Base-by-base conservation (phyloP, 129 eudicot species). In the Pittosporum tobira region DNA sequence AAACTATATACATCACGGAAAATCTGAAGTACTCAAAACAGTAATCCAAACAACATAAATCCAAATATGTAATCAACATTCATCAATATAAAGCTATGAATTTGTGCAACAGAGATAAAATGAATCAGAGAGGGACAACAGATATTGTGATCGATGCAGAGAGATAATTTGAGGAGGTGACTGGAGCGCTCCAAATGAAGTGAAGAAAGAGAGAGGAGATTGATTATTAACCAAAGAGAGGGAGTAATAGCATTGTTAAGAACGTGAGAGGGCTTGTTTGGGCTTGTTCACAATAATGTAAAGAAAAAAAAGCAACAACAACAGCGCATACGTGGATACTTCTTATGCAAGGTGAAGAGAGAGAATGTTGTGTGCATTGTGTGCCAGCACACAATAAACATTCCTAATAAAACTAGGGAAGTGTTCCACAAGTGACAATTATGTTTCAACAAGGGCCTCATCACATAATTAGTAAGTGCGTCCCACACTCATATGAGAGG, bases 211-310 rank as follows among this genome's bases (percentile, higher is more conserved):
- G 47, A 20, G 61, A 24, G 16, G 49, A 13, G 46, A 49, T 45
- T n/a, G 68, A 71, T 55, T 64, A 71, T 68, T 42, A 53, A 57
- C 65, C 24, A 56, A 65, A n/a, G 65, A 59, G 59, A 15, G 67
- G 53, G 61, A 37, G 66, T 1, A 51, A 69, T 73, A 71, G 45
- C 45, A 38, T 77, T 69, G 84, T 65, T 62, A 65, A 69, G 65
- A 82, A 75, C 90, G 85, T 69, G 80, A 53, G n/a, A n/a, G n/a
- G n/a, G n/a, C n/a, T n/a, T n/a, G 19, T 61, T 74, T 73, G 73
- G 54, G 80, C 58, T 67, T 58, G 70, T 63, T 68, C 71, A 37
- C 65, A 64, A 20, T 48, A 63, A 59, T 10, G 11, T 8, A 13
- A n/a, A 28, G 55, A 21, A n/a, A 55, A 34, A 8, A 4, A 12